phyloP scores from a whole-genome alignment of 2,329 filamentous ascomycete species.

The Arthrobotrys sphaeroides region DNA sequence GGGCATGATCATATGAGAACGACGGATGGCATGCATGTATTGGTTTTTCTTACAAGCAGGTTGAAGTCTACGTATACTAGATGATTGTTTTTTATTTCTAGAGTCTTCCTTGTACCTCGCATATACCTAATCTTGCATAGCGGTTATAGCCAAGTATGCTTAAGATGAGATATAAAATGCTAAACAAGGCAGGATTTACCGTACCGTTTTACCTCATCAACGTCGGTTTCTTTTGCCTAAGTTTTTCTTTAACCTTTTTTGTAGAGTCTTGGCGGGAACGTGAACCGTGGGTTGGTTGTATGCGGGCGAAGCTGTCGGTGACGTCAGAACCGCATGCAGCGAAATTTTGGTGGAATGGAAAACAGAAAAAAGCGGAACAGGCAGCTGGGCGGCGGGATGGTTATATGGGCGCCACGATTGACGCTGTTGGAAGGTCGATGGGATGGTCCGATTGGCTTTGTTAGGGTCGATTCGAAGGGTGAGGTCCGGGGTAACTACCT shows the following conservation, averaged over 20 bases:
- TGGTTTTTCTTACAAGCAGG: background rate
- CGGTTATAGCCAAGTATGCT: no score
- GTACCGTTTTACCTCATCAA: slow-evolving; percentile 6
- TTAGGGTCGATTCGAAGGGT: background rate
- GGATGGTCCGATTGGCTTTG: background rate
- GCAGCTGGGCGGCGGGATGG: background rate
- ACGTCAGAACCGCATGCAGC: slow-evolving; percentile 37
- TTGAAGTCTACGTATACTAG: no score
- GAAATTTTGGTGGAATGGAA: background rate
- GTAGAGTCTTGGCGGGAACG: background rate
- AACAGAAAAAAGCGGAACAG: background rate
- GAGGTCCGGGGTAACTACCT: background rate
- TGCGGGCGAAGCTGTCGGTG: slow-evolving; percentile 15
- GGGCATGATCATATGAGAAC: slow-evolving; percentile 2
- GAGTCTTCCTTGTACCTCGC: slow-evolving; percentile 12
- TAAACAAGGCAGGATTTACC: background rate
- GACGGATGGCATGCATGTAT: slow-evolving; percentile 1
- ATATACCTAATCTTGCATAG: background rate
- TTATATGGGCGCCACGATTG: background rate
- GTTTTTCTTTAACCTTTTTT: no score
- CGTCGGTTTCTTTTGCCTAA: background rate
- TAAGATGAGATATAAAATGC: no score
- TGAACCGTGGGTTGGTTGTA: background rate
- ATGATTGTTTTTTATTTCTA: no score
- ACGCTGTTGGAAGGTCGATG: background rate